Evolutionary conservation across 73 alveolate genomes (phyloP).

Genomic region (Symbiodinium pilosum): DNA sequence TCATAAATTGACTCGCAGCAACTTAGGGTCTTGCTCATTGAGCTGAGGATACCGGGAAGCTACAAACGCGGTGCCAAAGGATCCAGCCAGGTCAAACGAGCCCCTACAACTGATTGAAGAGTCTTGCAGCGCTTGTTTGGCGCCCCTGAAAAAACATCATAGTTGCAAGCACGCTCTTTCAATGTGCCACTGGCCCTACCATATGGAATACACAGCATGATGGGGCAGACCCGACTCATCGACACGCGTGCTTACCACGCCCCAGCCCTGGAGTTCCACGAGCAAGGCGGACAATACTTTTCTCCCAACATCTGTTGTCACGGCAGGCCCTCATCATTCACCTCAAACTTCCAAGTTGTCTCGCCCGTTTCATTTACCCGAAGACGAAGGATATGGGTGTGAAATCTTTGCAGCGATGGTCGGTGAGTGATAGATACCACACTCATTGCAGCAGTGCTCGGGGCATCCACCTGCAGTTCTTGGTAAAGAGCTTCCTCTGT

Average conservation of each 20-base stretch:
- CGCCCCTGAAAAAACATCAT: neutral
- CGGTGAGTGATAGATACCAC: constrained; percentile 45
- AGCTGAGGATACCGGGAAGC: no score
- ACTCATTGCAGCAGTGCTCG: neutral
- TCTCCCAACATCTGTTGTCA: neutral
- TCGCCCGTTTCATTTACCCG: neutral
- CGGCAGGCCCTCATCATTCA: neutral
- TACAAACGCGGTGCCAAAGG: no score
- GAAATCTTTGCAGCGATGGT: constrained; percentile 44
- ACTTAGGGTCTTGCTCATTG: no score
- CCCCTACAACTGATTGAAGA: no score
- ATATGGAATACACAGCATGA: no score
- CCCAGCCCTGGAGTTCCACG: neutral
- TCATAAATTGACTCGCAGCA: no score
- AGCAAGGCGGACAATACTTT: no score
- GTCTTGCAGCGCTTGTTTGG: no score
- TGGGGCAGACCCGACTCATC: neutral
- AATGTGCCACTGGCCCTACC: neutral
- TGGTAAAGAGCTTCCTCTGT: constrained; percentile 50
- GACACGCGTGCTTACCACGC: neutral
- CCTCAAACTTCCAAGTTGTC: neutral
- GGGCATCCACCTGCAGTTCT: neutral
- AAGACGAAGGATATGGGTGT: constrained; percentile 30
- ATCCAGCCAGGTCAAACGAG: no score
- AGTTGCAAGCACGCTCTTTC: neutral